Percentiles rank a stretch among this genome's conserved stretches.
phyloP scores from a whole-genome alignment of 2,329 filamentous ascomycete genomes.

The Geosmithia flava region DNA sequence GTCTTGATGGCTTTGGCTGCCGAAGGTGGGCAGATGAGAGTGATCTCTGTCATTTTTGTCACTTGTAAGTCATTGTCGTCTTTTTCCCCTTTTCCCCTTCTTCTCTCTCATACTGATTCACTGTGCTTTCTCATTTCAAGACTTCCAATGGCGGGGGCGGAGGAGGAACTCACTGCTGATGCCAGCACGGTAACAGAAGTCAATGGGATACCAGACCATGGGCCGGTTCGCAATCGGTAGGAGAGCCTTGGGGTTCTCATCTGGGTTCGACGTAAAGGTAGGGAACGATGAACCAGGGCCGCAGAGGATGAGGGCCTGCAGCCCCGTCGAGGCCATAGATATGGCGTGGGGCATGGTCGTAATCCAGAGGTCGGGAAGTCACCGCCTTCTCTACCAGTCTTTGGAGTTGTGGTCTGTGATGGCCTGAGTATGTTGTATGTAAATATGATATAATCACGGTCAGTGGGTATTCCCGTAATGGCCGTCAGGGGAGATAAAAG shows the following conservation, averaged over 20 bases:
- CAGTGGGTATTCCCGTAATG: too few relatives aligned
- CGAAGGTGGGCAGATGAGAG: conserved; percentile 50
- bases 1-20: conserved; percentile 55
- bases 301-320: conserved; percentile 74
- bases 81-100: too few relatives aligned
- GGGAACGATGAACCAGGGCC: conserved; percentile 72
- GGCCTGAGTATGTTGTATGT: too few relatives aligned
- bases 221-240: conserved; percentile 74
- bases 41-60: conserved; percentile 41
- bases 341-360: conserved; percentile 60
- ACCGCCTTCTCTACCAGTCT: too few relatives aligned
- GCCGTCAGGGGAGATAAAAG: too few relatives aligned
- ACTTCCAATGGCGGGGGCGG: too few relatives aligned
- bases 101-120: neutral
- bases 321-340: conserved; percentile 59
- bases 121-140: too few relatives aligned
- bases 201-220: conserved; percentile 83
- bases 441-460: too few relatives aligned
- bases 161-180: conserved; percentile 50
- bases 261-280: conserved; percentile 70
- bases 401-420: too few relatives aligned
- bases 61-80: conserved; percentile 7
- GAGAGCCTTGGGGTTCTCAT: conserved; percentile 72
- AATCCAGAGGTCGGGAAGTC: too few relatives aligned
- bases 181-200: conserved; percentile 74